Conservation (phyloP, 2,329 filamentous ascomycete species). For the Magnaporthiopsis poae region DNA sequence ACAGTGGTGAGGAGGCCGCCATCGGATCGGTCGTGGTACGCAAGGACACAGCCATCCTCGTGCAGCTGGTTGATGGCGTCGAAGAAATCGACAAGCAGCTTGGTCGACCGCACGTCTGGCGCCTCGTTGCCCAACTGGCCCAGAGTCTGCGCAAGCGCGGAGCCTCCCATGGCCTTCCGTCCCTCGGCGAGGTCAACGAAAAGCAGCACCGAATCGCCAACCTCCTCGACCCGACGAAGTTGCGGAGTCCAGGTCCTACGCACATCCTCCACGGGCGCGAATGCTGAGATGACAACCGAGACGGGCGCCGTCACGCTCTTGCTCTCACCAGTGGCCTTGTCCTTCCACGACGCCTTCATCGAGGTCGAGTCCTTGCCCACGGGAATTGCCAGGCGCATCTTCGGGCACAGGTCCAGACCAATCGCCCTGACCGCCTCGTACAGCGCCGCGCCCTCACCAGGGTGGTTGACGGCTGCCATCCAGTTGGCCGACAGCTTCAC, state of each 20-base stretch:
- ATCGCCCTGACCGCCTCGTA: constrained; percentile 92
- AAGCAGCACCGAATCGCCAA: constrained; percentile 78
- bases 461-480: constrained; percentile 95
- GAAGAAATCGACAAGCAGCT: constrained; percentile 79
- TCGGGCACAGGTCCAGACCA: constrained; percentile 81
- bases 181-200: constrained; percentile 83
- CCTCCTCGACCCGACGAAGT: constrained; percentile 70
- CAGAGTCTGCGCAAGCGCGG: constrained; percentile 81
- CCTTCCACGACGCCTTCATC: constrained; percentile 96
- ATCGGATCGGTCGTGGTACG: constrained; percentile 90
- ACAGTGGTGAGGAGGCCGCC: constrained; percentile 85
- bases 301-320: constrained; percentile 89
- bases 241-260: constrained; percentile 89
- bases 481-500: constrained; percentile 92
- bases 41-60: constrained; percentile 60
- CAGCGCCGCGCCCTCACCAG: constrained; percentile 81
- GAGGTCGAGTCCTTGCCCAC: constrained; percentile 98
- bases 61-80: constrained; percentile 66
- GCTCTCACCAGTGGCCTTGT: constrained; percentile 48
- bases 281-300: constrained; percentile 83
- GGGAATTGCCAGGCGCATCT: constrained; percentile 84
- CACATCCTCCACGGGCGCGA: constrained; percentile 72
- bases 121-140: constrained; percentile 74
- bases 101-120: constrained; percentile 66
- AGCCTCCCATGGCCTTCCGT: constrained; percentile 75